Evolutionary conservation across 176 grass and related monocot genomes (phyloP), one percentile per base, ranked within the genome.

Genomic region (Tillandsia fasciculata): DNA sequence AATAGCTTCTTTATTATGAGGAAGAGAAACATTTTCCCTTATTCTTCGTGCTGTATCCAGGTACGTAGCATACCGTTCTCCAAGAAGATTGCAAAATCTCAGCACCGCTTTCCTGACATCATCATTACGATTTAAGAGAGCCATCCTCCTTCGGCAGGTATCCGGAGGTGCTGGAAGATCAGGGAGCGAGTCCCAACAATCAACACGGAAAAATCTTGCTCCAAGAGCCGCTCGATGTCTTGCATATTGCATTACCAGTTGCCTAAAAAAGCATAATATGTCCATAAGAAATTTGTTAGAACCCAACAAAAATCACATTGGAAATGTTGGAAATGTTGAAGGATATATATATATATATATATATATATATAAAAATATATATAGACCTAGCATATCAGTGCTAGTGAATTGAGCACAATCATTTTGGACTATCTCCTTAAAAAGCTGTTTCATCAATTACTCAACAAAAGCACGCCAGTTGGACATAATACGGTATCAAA

Each of bases 141-240:
- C 66, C 77, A 97, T 97, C 69, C 94, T 86, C 83, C 84, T 83
- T 75, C 84, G 20, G 69, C 94, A 97, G 71, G 86, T 87, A 76
- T 2, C 22, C 65, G 89, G 77, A 74, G 75, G 82, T 78, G 94
- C 89, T 82, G 89, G 94, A 83, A 97, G 87, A 70, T 85, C 86
- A 53, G 81, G 76, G 64, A 97, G 68, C 74, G 89, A 87, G 53
- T 57, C 79, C 94, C 94, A 92, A 42, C 33, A 42, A 76, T 84
- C 81, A 69, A 90, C 84, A 33, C 87, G 87, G 78, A 80, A 78
- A 85, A 78, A 87, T 78, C 77, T 82, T 78, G 94, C 81, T 70
- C 94, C 94, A 47, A 79, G 84, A 71, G 69, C 75, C 71, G 73
- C 93, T 73, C 89, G 77, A 24, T 83, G 82, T 76, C 86, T 92